Evolutionary conservation across 352 stramenopile genomes (phyloP).

Genomic region (Globisporangium echinulatum): DNA sequence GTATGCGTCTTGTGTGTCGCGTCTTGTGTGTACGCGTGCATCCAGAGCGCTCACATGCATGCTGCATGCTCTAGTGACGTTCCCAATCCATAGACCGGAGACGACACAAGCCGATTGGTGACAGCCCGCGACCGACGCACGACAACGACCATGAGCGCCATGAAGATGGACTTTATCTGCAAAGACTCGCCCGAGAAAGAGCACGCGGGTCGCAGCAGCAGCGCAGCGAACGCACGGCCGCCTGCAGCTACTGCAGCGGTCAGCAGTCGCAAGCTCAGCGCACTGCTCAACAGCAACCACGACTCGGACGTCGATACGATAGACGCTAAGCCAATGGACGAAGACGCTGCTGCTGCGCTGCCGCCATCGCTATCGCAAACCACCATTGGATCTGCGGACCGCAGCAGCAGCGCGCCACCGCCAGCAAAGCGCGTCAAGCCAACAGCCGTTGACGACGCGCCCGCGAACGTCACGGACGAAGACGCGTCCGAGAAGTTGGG

Average conservation of each 20-base stretch:
- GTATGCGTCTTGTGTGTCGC: not conserved
- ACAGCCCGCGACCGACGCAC: not conserved
- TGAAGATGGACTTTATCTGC: conserved; percentile 84
- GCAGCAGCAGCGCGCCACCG: too few species aligned
- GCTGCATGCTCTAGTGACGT: not conserved
- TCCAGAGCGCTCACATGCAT: too few species aligned
- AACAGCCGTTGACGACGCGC: conserved; percentile 9
- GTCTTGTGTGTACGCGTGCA: not conserved
- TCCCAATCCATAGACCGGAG: not conserved
- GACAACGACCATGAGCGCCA: conserved; percentile 43
- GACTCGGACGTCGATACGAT: conserved; percentile 27
- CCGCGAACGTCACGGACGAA: conserved; percentile 21
- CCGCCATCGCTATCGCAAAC: too few species aligned
- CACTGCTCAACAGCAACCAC: conserved; percentile 29
- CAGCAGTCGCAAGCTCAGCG: conserved; percentile 25
- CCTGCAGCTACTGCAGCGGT: conserved; percentile 11
- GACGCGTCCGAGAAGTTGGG: conserved; percentile 27
- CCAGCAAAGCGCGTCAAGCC: not conserved
- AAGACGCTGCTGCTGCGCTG: conserved; percentile 8
- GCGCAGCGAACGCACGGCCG: not conserved
- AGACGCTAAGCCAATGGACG: conserved; percentile 10
- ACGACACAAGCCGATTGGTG: not conserved
- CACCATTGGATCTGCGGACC: conserved; percentile 1
- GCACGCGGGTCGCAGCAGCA: not conserved
- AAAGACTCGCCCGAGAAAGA: conserved; percentile 33